A percentile compares a stretch with the other conserved stretches of the same genome.
Conservation (phyloP, 345 rosid species). For the Laguncularia racemosa region DNA sequence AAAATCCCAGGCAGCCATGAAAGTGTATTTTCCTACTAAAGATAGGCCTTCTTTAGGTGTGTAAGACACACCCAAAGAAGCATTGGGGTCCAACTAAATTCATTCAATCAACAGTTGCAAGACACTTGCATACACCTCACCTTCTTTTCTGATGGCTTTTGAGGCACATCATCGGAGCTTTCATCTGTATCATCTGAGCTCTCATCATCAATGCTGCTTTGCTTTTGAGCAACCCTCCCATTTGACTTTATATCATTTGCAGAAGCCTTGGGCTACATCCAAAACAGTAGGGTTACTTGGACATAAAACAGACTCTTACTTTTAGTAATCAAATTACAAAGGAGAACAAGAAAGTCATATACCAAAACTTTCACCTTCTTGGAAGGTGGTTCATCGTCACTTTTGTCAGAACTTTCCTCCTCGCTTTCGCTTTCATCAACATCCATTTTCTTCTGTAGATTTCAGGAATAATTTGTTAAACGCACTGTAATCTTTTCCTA, state of each 20-base stretch:
- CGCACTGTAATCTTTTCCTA: neutral
- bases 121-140: neutral
- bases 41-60: too few species aligned
- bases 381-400: slow-evolving; percentile 37
- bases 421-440: slow-evolving; percentile 34
- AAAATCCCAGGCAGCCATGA: too few species aligned
- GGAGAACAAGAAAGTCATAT: neutral
- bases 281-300: neutral
- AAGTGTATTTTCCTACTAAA: too few species aligned
- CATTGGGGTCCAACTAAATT: neutral
- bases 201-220: slow-evolving; percentile 49
- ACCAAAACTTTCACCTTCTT: slow-evolving; percentile 31
- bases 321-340: neutral
- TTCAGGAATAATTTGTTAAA: neutral
- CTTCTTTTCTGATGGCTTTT: neutral
- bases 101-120: too few species aligned
- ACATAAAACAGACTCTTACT: neutral
- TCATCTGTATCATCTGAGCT: slow-evolving; percentile 10
- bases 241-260: slow-evolving; percentile 10
- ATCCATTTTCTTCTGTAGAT: slow-evolving; percentile 18
- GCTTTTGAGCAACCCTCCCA: slow-evolving; percentile 27
- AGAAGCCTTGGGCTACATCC: slow-evolving; percentile 18
- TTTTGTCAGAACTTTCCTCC: slow-evolving; percentile 30
- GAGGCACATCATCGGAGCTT: slow-evolving; percentile 17
- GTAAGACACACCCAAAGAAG: too few species aligned